Conservation (phyloP, 176 grass and related monocot species). For the Chloris gayana region DNA sequence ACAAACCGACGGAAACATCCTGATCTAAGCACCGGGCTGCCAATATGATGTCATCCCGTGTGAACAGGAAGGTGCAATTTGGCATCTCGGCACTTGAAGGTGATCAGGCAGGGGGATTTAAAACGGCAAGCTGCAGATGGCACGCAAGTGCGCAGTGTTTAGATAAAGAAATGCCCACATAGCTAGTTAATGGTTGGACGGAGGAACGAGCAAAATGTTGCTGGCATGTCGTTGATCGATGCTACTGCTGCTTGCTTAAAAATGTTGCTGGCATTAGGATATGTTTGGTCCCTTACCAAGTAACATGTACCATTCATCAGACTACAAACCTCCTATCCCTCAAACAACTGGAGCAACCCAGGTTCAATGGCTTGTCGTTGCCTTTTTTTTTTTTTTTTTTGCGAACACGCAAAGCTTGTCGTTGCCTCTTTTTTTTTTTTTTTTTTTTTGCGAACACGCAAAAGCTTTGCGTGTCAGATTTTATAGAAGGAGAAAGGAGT, state of each 20-base stretch:
- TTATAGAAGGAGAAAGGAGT: too few relatives aligned
- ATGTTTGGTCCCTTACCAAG: slow-evolving; percentile 33
- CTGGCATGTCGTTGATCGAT: slow-evolving; percentile 18
- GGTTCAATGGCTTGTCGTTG: not conserved
- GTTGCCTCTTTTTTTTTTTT: too few relatives aligned
- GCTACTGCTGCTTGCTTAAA: not conserved
- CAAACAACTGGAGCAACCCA: slow-evolving; percentile 2
- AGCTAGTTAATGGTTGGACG: slow-evolving; percentile 28
- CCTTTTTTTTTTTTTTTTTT: not conserved
- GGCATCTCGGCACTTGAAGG: slow-evolving; percentile 22
- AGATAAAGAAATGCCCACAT: slow-evolving; percentile 16
- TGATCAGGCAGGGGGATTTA: not conserved
- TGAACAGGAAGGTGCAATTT: slow-evolving; percentile 15
- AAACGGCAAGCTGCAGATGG: not conserved
- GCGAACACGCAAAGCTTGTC: too few relatives aligned
- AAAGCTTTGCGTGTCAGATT: too few relatives aligned
- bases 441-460: too few relatives aligned
- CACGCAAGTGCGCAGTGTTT: slow-evolving; percentile 15
- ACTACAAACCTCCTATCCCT: slow-evolving; percentile 7
- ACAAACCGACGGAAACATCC: not conserved
- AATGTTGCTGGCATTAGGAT: slow-evolving; percentile 5
- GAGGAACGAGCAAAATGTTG: slow-evolving; percentile 29
- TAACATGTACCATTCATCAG: not conserved
- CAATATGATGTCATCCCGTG: not conserved
- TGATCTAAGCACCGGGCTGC: slow-evolving; percentile 21